A percentile compares a stretch with the other conserved stretches of the same genome.
These are phyloP conservation scores for Alternaria triticimaculans DNA, from an alignment of 2,329 filamentous ascomycete species.

Conservation along the genomic window DNA sequence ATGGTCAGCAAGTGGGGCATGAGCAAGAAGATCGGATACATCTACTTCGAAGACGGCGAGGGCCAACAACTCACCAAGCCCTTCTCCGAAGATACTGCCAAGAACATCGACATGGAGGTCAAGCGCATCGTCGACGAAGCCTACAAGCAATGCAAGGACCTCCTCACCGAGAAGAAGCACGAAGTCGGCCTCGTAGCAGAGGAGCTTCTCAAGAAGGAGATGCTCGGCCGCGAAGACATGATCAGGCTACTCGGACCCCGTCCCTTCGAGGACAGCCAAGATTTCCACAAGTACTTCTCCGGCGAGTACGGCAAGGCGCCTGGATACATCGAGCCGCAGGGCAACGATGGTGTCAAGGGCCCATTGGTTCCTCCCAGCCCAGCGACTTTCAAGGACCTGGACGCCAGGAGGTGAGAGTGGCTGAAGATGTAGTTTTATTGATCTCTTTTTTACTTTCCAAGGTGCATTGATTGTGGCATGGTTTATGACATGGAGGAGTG, in stretches of 20 bases:
- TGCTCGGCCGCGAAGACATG: slow-evolving; percentile 90
- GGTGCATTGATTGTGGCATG: neutral
- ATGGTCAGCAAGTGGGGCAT: slow-evolving; percentile 99
- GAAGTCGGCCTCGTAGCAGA: slow-evolving; percentile 91
- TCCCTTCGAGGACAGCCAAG: slow-evolving; percentile 82
- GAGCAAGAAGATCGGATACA: slow-evolving; percentile 89
- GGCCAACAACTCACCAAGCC: slow-evolving; percentile 88
- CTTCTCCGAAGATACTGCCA: slow-evolving; percentile 92
- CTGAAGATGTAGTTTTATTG: neutral
- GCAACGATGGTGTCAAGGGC: slow-evolving; percentile 42
- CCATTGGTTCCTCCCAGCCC: slow-evolving; percentile 43
- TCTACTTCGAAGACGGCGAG: slow-evolving; percentile 86
- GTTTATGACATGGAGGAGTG: neutral
- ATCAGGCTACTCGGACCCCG: slow-evolving; percentile 83
- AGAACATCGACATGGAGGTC: slow-evolving; percentile 90
- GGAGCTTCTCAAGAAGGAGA: slow-evolving; percentile 90
- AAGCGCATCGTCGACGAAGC: slow-evolving; percentile 90
- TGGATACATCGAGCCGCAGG: slow-evolving; percentile 41
- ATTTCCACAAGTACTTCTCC: slow-evolving; percentile 92
- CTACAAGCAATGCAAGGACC: slow-evolving; percentile 85
- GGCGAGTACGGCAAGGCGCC: slow-evolving; percentile 47
- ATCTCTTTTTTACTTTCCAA: neutral
- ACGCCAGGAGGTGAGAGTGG: slow-evolving; percentile 3
- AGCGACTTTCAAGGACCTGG: slow-evolving; percentile 28
- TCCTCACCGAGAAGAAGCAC: slow-evolving; percentile 83